These are phyloP conservation scores for Paracoccidioides lutzii DNA, from an alignment of 2,329 filamentous ascomycete genomes.

Conservation along the genomic window DNA sequence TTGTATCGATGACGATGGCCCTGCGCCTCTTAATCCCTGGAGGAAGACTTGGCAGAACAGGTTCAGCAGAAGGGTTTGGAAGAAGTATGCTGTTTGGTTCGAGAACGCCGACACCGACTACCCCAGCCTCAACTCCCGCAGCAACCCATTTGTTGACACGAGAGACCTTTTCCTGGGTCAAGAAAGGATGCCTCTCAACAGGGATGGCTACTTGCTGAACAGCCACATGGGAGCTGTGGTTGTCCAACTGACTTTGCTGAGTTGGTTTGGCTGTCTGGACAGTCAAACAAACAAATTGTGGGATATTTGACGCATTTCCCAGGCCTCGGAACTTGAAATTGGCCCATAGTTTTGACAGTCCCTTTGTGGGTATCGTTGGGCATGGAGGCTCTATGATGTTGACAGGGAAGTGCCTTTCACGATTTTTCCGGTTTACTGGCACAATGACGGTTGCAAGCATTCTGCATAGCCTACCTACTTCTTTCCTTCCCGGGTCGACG, in stretches of 20 bases:
- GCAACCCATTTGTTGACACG: constrained; percentile 20
- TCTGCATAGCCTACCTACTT: constrained; percentile 10
- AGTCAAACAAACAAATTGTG: constrained; percentile 11
- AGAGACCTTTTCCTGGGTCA: constrained; percentile 18
- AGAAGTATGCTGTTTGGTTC: constrained; percentile 4
- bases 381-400: constrained; percentile 13
- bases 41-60: background rate
- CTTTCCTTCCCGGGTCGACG: constrained; percentile 11
- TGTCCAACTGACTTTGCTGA: background rate
- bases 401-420: constrained; percentile 7
- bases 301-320: constrained; percentile 17
- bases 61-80: constrained; percentile 4
- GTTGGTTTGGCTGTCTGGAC: no score
- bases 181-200: constrained; percentile 13
- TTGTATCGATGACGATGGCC: background rate
- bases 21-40: constrained; percentile 1
- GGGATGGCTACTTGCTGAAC: constrained; percentile 2
- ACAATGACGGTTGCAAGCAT: constrained; percentile 16
- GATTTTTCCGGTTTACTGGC: constrained; percentile 11
- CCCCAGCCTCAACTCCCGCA: constrained; percentile 14
- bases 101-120: constrained; percentile 3
- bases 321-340: constrained; percentile 20
- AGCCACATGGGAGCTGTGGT: background rate
- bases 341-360: constrained; percentile 21
- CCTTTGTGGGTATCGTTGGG: constrained; percentile 11